Evolutionary conservation across 768 basidiomycete species (phyloP), one percentile per base, ranked within the genome.

Genomic region (Amanita inopinata): DNA sequence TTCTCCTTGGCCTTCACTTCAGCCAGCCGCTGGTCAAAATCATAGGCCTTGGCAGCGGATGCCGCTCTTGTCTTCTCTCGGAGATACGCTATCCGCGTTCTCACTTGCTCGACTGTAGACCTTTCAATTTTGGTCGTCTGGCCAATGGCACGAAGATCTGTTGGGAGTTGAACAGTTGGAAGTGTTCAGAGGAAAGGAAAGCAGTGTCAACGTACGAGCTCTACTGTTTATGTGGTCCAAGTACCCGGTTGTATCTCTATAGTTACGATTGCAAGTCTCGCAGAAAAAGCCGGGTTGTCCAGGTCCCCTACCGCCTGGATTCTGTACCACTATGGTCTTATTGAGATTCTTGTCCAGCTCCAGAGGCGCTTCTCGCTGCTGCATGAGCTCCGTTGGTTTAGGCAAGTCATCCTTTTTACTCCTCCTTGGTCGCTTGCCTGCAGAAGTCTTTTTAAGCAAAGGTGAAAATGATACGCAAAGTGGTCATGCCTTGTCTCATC

Each of bases 251-350:
- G 80, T 90, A 55, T 99, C 96, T 61, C 94, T 96, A 64, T 90
- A 87, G 11, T 84, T 94, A 51, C 90, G 70, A 51, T 76, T 83
- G 60, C 96, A 99, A 6, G 83, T 64, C 56, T 94, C 92, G 56
- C 96, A 99, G 61, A 76, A 84, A 64, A 96, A 99, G 0, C 92
- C 92, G 17, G 92, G 91, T 49, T 91, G 83, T 3, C 93, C 91
- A 12, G 91, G 75, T 1, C 93, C 93, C 49, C 78, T 73, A 12
- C 78, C 87, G 28, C 83, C 77, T 1, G 79, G 75, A 56, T 83
- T 82, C 54, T 88, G 80, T 8, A 99, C 92, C 46, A 99, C 83
- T 74, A 93, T 86, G 0, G 87, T 94, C 73, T 97, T 98, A 53
- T 76, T 76, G 24, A 97, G 71, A 62, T 98, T 96, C 69, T 93